Percentiles rank a stretch among this genome's conserved stretches.
Evolutionary conservation across 2,329 filamentous ascomycete species (phyloP).

Genomic region (Fusarium mundagurra): DNA sequence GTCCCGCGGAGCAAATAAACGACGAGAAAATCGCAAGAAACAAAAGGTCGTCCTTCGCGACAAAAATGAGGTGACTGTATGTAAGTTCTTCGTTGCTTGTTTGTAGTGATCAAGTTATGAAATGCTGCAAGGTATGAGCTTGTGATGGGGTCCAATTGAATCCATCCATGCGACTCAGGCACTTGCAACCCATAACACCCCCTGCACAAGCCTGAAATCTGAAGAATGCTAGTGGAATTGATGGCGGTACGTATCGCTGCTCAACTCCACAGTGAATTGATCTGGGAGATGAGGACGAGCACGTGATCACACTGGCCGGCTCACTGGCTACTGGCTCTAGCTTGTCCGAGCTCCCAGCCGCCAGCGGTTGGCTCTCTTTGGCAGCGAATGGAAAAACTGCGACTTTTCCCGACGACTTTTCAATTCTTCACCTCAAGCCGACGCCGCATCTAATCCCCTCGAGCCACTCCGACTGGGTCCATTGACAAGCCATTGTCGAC

Average conservation of each 20-base stretch:
- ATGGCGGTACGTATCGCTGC: neutral
- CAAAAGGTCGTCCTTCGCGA: neutral
- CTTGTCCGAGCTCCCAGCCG: conserved; percentile 49
- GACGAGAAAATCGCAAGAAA: neutral
- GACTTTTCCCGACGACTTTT: conserved; percentile 58
- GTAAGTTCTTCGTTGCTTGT: conserved; percentile 13
- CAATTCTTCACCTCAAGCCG: conserved; percentile 53
- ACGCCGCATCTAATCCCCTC: conserved; percentile 52
- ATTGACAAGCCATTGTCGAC: conserved; percentile 56
- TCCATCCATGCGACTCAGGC: conserved; percentile 18
- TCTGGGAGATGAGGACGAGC: conserved; percentile 1
- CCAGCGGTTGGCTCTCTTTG: conserved; percentile 33
- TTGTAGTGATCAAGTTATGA: conserved; percentile 22
- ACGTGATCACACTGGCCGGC: conserved; percentile 42
- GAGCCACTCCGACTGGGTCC: conserved; percentile 54
- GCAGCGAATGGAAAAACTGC: conserved; percentile 54
- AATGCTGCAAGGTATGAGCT: conserved; percentile 23
- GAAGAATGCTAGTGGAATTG: conserved; percentile 11
- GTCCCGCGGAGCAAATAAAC: neutral
- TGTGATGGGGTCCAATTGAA: conserved; percentile 32
- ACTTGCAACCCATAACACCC: conserved; percentile 14
- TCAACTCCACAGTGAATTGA: conserved; percentile 15
- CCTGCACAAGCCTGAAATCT: conserved; percentile 15
- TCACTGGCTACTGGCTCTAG: conserved; percentile 42
- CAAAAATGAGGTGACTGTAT: neutral